Evolutionary conservation across 169 alveolate species (phyloP).

Genomic region (Plasmodium gallinaceum): DNA sequence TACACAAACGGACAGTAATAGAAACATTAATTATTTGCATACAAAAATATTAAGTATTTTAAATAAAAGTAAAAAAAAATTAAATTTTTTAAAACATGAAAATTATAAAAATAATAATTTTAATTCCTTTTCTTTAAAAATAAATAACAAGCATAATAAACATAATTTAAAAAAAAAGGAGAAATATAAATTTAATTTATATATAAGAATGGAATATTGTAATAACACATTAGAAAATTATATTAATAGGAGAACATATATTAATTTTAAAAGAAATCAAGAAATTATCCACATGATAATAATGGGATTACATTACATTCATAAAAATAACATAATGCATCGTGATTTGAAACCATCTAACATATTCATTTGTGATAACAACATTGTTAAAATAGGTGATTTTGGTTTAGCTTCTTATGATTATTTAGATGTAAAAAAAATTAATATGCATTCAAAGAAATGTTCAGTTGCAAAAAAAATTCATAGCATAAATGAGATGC

Average conservation of each 20-base stretch:
- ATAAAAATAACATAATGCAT: constrained; percentile 54
- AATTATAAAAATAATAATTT: background rate
- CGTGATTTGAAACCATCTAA: constrained; percentile 65
- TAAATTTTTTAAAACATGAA: background rate
- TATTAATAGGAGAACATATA: constrained; percentile 23
- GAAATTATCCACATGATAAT: constrained; percentile 58
- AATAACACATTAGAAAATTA: constrained; percentile 43
- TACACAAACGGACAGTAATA: too few relatives aligned
- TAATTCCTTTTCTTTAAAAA: background rate
- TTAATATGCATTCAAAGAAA: background rate
- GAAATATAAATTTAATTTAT: constrained; percentile 37
- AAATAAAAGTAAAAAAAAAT: background rate
- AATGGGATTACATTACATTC: constrained; percentile 50
- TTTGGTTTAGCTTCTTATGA: constrained; percentile 67
- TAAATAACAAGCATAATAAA: constrained; percentile 2
- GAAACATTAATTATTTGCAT: background rate
- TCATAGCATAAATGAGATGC: background rate
- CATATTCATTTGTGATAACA: constrained; percentile 40
- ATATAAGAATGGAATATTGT: constrained; percentile 70
- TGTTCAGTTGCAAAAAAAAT: background rate
- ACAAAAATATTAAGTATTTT: background rate
- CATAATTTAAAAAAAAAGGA: background rate
- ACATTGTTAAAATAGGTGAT: constrained; percentile 58
- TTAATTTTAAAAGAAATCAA: constrained; percentile 37
- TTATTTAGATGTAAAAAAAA: background rate